Conservation (phyloP, 495 filamentous ascomycete species). For the Trichoderma orchidacearum region DNA sequence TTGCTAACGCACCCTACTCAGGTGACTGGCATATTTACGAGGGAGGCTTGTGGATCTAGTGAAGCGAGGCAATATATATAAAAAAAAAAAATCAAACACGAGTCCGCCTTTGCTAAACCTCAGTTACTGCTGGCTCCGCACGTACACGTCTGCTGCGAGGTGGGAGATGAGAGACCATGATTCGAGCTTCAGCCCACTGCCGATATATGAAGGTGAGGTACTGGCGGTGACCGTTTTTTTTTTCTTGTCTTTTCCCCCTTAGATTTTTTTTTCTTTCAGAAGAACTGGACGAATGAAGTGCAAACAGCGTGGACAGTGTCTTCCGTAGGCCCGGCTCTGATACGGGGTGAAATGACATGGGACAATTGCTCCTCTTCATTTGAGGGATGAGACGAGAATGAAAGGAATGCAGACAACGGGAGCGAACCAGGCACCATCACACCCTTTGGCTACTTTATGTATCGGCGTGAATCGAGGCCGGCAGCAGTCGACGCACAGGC, state of each 20-base stretch:
- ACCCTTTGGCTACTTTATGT: not conserved
- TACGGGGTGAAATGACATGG: not conserved
- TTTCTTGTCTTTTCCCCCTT: not conserved
- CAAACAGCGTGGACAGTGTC: not conserved
- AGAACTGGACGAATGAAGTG: not conserved
- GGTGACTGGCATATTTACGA: not conserved
- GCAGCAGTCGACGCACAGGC: not conserved
- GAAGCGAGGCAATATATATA: not conserved
- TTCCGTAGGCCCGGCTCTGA: not conserved
- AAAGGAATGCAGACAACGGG: not conserved
- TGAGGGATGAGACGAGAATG: not conserved
- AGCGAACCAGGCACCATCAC: not conserved
- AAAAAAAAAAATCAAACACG: not conserved
- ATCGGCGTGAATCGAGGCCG: not conserved
- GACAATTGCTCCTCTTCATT: not conserved
- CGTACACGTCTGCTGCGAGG: not conserved
- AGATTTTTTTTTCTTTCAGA: not conserved
- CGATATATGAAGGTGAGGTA: not conserved
- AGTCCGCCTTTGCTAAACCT: not conserved
- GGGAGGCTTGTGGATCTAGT: not conserved
- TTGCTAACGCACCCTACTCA: not conserved
- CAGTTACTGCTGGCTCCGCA: not conserved
- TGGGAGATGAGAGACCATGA: not conserved
- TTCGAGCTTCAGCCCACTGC: too few species aligned
- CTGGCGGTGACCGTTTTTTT: not conserved